Conservation (phyloP, 768 basidiomycete species). For the Clitopilus passeckerianus region DNA sequence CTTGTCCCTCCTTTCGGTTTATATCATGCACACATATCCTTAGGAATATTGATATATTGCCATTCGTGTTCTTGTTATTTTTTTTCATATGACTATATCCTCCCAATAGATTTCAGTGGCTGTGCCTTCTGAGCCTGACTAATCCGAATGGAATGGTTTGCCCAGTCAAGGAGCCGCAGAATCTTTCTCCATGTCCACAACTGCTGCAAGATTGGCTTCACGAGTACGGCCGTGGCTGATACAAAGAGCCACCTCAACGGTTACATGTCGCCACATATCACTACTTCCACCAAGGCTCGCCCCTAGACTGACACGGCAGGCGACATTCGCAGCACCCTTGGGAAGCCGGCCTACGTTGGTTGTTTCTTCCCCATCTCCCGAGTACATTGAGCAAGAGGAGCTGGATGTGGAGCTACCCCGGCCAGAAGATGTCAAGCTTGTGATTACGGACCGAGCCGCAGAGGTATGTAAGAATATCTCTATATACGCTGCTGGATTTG, state of each 20-base stretch:
- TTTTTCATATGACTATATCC: not conserved
- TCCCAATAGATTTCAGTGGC: not conserved
- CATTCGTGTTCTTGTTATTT: not conserved
- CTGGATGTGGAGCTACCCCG: slow-evolving; percentile 58
- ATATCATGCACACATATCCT: not conserved
- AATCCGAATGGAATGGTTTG: not conserved
- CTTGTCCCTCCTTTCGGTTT: not conserved
- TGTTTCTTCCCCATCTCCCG: slow-evolving; percentile 42
- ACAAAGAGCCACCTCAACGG: not conserved
- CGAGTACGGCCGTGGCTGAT: not conserved
- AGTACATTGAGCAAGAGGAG: slow-evolving; percentile 56
- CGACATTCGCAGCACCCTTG: slow-evolving; percentile 37
- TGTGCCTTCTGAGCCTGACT: not conserved
- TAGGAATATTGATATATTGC: not conserved
- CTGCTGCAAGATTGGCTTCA: not conserved
- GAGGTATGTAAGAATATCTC: slow-evolving; percentile 42
- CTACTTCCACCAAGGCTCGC: slow-evolving; percentile 12
- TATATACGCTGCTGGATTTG: not conserved
- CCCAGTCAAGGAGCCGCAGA: not conserved
- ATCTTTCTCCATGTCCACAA: not conserved
- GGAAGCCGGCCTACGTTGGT: slow-evolving; percentile 43
- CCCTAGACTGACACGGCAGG: slow-evolving; percentile 14
- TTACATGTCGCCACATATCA: not conserved
- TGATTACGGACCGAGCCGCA: slow-evolving; percentile 70
- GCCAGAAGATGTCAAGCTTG: slow-evolving; percentile 45